phyloP scores from a whole-genome alignment of 129 eudicot genomes.

The Mikania micrantha region DNA sequence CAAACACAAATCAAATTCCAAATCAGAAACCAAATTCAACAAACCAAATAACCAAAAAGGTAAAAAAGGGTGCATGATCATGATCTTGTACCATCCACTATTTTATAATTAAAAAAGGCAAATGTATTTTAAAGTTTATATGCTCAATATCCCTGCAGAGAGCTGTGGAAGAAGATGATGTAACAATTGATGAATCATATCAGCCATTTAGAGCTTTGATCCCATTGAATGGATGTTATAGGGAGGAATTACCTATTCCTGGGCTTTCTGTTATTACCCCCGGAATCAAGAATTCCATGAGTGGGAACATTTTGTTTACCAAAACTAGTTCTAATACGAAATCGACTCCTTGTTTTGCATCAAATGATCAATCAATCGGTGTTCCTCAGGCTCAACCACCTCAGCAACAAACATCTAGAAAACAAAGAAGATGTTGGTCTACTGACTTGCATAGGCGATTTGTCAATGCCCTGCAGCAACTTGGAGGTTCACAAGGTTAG shows the following conservation, averaged over 20 bases:
- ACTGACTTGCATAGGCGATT: slow-evolving; percentile 83
- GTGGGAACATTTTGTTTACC: slow-evolving; percentile 28
- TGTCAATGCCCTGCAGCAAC: slow-evolving; percentile 61
- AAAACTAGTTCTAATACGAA: slow-evolving; percentile 33
- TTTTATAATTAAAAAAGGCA: background rate
- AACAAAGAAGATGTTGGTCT: slow-evolving; percentile 91
- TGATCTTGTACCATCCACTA: background rate
- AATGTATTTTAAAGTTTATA: background rate
- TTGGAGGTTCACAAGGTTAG: slow-evolving; percentile 91
- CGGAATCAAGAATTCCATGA: slow-evolving; percentile 38
- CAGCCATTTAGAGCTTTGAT: slow-evolving; percentile 32
- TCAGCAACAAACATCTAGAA: slow-evolving; percentile 47
- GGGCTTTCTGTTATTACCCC: slow-evolving; percentile 63
- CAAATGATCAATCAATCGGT: slow-evolving; percentile 27
- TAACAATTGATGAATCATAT: slow-evolving; percentile 19
- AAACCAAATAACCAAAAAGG: slow-evolving; percentile 37
- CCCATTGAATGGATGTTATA: slow-evolving; percentile 44
- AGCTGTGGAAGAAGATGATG: slow-evolving; percentile 28
- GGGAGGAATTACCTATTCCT: slow-evolving; percentile 40
- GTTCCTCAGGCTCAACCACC: slow-evolving; percentile 31
- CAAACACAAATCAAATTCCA: slow-evolving; percentile 12
- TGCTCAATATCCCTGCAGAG: slow-evolving; percentile 31
- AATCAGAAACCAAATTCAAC: slow-evolving; percentile 18
- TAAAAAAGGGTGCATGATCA: slow-evolving; percentile 12
- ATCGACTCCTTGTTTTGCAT: slow-evolving; percentile 25